phyloP scores from a whole-genome alignment of 2,329 filamentous ascomycete species.

The Sphaerulina vaccinii region DNA sequence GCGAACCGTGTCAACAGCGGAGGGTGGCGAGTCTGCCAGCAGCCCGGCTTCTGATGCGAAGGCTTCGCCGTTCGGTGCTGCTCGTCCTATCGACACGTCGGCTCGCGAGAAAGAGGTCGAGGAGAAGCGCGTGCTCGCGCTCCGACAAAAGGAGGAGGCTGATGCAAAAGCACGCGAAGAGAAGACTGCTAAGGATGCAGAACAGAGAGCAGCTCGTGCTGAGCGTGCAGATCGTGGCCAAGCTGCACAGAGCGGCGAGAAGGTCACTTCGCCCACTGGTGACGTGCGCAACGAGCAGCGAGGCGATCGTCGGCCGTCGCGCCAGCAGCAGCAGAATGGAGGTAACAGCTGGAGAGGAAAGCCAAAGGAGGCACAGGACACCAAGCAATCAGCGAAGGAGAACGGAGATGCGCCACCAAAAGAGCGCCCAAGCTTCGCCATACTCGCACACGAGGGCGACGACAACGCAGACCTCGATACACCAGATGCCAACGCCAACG shows the following conservation, averaged over 20 bases:
- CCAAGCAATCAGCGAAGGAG: slow-evolving; percentile 39
- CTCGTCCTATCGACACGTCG: slow-evolving; percentile 89
- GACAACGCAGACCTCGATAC: slow-evolving; percentile 44
- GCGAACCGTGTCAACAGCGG: slow-evolving; percentile 80
- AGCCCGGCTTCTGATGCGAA: slow-evolving; percentile 62
- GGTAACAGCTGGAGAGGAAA: slow-evolving; percentile 21
- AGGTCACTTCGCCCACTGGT: slow-evolving; percentile 47
- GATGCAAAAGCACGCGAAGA: slow-evolving; percentile 82
- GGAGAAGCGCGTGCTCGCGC: slow-evolving; percentile 72
- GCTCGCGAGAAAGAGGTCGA: slow-evolving; percentile 86
- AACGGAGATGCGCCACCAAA: slow-evolving; percentile 38
- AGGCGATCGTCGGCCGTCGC: slow-evolving; percentile 28
- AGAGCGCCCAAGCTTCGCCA: slow-evolving; percentile 39
- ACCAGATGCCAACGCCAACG: slow-evolving; percentile 50
- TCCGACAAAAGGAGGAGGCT: slow-evolving; percentile 81
- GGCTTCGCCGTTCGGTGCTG: slow-evolving; percentile 89
- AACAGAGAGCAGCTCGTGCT: slow-evolving; percentile 54
- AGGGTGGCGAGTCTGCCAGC: slow-evolving; percentile 46
- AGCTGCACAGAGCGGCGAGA: slow-evolving; percentile 22
- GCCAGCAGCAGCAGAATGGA: slow-evolving; percentile 29
- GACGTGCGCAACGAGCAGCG: slow-evolving; percentile 30
- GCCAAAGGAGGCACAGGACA: slow-evolving; percentile 27
- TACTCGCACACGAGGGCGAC: slow-evolving; percentile 47
- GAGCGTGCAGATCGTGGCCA: slow-evolving; percentile 37
- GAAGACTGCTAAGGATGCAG: slow-evolving; percentile 57